These are phyloP conservation scores for Westerdykella ornata DNA, from an alignment of 2,329 filamentous ascomycete species.

Conservation along the genomic window DNA sequence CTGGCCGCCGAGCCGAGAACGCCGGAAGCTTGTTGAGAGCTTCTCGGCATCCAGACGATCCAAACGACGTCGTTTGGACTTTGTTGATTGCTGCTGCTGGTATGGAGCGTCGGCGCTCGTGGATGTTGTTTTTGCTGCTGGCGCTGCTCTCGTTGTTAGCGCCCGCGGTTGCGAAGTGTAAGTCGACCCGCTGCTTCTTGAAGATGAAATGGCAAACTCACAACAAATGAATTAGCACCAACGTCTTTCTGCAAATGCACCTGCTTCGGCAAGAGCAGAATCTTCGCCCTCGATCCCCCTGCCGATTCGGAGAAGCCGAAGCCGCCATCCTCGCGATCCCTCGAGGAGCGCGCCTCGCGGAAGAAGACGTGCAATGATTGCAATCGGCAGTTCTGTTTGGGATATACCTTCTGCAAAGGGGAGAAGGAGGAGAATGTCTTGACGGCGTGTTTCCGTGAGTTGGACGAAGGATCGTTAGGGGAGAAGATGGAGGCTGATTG, in stretches of 20 bases:
- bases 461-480: background rate
- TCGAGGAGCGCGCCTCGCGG: conserved; percentile 24
- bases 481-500: conserved; percentile 3
- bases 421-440: conserved; percentile 58
- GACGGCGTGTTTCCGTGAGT: conserved; percentile 59
- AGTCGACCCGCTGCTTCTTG: conserved; percentile 10
- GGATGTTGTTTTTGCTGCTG: conserved; percentile 17
- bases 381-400: conserved; percentile 60
- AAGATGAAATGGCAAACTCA: conserved; percentile 1
- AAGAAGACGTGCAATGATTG: conserved; percentile 57
- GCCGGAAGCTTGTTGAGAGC: conserved; percentile 2
- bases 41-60: background rate
- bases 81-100: no score
- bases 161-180: conserved; percentile 41
- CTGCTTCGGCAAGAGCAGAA: conserved; percentile 61
- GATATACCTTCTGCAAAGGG: conserved; percentile 56
- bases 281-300: conserved; percentile 55
- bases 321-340: no score
- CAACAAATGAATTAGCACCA: conserved; percentile 37
- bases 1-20: background rate
- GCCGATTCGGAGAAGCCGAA: conserved; percentile 20
- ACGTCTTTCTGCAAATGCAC: conserved; percentile 68
- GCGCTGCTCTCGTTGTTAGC: conserved; percentile 34
- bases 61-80: conserved; percentile 13
- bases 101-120: no score